Conservation (phyloP, 106 monocot species). For the Allium fistulosum region DNA sequence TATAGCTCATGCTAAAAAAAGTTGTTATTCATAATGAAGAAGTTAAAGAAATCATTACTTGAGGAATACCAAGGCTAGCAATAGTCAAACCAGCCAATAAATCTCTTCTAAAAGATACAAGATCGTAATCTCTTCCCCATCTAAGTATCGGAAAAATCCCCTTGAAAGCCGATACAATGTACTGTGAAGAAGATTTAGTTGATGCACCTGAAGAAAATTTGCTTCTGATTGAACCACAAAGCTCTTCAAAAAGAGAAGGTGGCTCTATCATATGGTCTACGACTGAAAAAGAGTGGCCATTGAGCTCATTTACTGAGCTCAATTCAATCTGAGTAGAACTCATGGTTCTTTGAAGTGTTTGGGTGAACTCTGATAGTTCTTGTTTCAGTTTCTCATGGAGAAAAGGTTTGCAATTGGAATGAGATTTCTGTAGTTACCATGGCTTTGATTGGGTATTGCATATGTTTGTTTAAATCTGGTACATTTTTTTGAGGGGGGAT, state of each 20-base stretch:
- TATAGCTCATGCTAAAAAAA: background rate
- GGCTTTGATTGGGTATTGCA: too few species aligned
- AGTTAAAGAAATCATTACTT: conserved; percentile 21
- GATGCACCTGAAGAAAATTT: conserved; percentile 9
- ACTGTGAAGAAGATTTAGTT: conserved; percentile 17
- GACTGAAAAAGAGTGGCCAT: conserved; percentile 19
- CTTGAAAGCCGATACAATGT: conserved; percentile 14
- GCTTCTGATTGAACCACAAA: conserved; percentile 21
- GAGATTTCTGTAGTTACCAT: too few species aligned
- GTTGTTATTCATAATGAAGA: background rate
- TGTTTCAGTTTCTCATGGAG: too few species aligned
- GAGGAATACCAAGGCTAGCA: conserved; percentile 92
- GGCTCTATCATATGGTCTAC: conserved; percentile 41
- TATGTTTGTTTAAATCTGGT: too few species aligned
- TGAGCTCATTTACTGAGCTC: conserved; percentile 5
- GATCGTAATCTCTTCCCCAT: conserved; percentile 63
- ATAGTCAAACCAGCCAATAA: conserved; percentile 85
- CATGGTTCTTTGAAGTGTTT: conserved; percentile 79
- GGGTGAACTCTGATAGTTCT: conserved; percentile 59
- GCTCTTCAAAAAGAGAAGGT: conserved; percentile 45
- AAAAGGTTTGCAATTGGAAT: too few species aligned
- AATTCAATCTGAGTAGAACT: background rate
- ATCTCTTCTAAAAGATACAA: conserved; percentile 58
- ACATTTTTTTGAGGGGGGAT: too few species aligned
- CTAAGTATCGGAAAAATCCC: conserved; percentile 55